These are phyloP conservation scores for Biscogniauxia mediterranea DNA, from an alignment of 2,329 filamentous ascomycete species.

Conservation along the genomic window DNA sequence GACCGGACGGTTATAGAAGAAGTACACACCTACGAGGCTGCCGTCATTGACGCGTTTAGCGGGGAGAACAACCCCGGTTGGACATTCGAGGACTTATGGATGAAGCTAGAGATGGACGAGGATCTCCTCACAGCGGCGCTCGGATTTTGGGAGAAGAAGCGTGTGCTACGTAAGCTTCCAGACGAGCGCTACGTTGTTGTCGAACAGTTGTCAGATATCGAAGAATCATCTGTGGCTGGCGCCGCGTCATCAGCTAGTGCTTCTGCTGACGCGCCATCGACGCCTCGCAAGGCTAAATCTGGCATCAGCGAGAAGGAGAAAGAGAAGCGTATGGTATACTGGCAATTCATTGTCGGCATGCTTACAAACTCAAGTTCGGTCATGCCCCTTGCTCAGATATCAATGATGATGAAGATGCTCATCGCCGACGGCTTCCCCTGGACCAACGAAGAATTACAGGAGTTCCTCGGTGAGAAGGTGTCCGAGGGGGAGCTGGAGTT, in stretches of 20 bases:
- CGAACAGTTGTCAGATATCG: constrained; percentile 54
- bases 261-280: constrained; percentile 33
- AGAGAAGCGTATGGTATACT: constrained; percentile 66
- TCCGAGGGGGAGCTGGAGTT: constrained; percentile 67
- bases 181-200: constrained; percentile 64
- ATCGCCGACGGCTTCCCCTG: constrained; percentile 86
- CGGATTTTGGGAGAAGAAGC: constrained; percentile 68
- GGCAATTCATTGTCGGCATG: constrained; percentile 93
- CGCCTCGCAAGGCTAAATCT: constrained; percentile 48
- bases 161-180: constrained; percentile 58
- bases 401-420: constrained; percentile 94
- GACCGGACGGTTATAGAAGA: constrained; percentile 74
- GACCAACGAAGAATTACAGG: constrained; percentile 82
- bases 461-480: constrained; percentile 79
- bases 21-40: constrained; percentile 81
- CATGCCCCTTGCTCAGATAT: constrained; percentile 78
- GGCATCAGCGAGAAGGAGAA: constrained; percentile 63
- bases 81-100: constrained; percentile 50
- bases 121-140: constrained; percentile 67
- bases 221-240: constrained; percentile 25
- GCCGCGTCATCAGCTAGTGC: constrained; percentile 20
- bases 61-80: constrained; percentile 36
- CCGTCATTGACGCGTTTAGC: constrained; percentile 78
- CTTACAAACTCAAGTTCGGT: constrained; percentile 80
- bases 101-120: constrained; percentile 68